Percentiles rank a stretch among this genome's conserved stretches.
Conservation (phyloP, 1,139 yeast species). For the Yamadazyma membranifaciens region DNA sequence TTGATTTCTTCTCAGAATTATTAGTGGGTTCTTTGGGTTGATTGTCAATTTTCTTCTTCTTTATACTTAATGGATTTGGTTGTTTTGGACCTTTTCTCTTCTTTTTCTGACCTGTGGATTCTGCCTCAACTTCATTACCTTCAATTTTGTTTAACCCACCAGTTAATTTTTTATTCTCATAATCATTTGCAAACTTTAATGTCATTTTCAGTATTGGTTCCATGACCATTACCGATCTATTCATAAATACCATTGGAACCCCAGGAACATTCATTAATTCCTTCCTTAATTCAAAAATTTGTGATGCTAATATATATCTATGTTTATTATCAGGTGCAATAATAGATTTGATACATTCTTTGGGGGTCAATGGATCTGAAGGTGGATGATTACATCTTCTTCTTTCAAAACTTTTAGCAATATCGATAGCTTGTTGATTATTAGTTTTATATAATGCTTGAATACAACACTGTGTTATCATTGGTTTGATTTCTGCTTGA, state of each 20-base stretch:
- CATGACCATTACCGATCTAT: conserved; percentile 92
- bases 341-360: conserved; percentile 73
- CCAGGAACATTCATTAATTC: conserved; percentile 78
- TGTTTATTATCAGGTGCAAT: conserved; percentile 79
- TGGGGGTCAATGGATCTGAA: conserved; percentile 62
- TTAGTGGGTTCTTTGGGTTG: conserved; percentile 7
- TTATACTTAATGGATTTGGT: conserved; percentile 82
- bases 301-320: conserved; percentile 86
- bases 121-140: conserved; percentile 19
- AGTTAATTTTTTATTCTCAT: conserved; percentile 67
- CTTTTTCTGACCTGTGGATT: conserved; percentile 22
- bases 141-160: conserved; percentile 68
- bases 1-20: conserved; percentile 32
- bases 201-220: conserved; percentile 86
- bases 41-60: conserved; percentile 52
- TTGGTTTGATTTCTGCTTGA: conserved; percentile 84
- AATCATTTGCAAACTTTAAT: conserved; percentile 46
- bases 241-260: conserved; percentile 82
- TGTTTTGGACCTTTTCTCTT: conserved; percentile 71
- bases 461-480: conserved; percentile 97
- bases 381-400: conserved; percentile 59
- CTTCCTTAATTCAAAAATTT: conserved; percentile 66
- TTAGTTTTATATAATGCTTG: conserved; percentile 73
- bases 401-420: conserved; percentile 84
- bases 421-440: conserved; percentile 69